Evolutionary conservation across 169 alveolate species (phyloP).

Genomic region (Cryptosporidium andersoni): DNA sequence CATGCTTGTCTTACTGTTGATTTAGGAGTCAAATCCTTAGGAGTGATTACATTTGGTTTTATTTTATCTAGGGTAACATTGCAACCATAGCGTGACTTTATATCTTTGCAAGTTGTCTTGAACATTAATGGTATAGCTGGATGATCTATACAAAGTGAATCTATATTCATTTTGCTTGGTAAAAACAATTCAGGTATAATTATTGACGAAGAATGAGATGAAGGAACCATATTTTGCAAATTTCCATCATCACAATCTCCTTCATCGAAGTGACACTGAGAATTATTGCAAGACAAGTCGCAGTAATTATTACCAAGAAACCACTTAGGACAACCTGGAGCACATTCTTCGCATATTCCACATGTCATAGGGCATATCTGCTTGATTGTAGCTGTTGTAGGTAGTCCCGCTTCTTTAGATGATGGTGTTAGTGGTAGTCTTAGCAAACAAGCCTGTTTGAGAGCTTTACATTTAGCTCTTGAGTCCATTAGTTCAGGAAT

Average conservation of each 20-base stretch:
- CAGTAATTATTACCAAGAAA: conserved; percentile 74
- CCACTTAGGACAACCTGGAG: conserved; percentile 78
- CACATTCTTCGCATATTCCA: conserved; percentile 76
- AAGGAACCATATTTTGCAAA: not conserved
- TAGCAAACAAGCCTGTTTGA: conserved; percentile 34
- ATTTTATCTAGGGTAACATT: conserved; percentile 13
- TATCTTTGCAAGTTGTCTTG: conserved; percentile 19
- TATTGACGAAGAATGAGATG: not conserved
- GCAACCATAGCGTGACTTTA: conserved; percentile 14
- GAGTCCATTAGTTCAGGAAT: conserved; percentile 57
- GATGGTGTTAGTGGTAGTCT: conserved; percentile 48
- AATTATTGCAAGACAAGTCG: conserved; percentile 74
- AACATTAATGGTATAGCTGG: not conserved
- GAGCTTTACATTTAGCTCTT: conserved; percentile 39
- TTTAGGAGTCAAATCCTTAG: not conserved
- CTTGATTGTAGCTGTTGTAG: conserved; percentile 74
- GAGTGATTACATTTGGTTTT: not conserved
- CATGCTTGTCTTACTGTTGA: not conserved
- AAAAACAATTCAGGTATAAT: not conserved
- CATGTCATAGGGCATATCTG: conserved; percentile 78
- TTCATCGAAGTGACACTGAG: conserved; percentile 76
- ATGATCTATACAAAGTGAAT: not conserved
- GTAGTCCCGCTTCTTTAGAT: conserved; percentile 54
- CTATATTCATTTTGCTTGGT: not conserved
- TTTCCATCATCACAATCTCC: conserved; percentile 73